Base-by-base conservation (phyloP, 1,284 basidiomycete genomes). In the Ustilago curta region DNA sequence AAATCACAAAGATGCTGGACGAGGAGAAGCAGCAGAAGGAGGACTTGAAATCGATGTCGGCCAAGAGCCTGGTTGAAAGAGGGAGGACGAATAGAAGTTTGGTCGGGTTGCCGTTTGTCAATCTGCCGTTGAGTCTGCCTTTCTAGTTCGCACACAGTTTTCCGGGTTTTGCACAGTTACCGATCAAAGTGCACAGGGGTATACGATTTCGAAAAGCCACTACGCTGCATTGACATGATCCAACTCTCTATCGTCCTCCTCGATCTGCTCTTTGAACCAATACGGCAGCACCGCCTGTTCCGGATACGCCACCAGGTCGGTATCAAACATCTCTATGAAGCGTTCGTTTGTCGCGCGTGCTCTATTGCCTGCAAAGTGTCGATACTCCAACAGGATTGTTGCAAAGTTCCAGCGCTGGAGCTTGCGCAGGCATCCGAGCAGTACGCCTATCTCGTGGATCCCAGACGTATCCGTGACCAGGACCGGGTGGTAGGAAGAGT, bases 321-420 rank as follows among this genome's bases (percentile, higher is more conserved):
- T 77, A 56, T 84, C 83, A 55, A 83, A 84, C 78, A 81, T 82
- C 52, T 84, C 83, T 47, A 84, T 76, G 59, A 84, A 83, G 11
- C 82, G 48, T 54, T 84, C 83, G 50, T 83, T 81, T 1, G 79
- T 70, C 11, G 77, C 74, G 19, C 82, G 67, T 3, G 82, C 65
- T 3, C 77, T 55, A 18, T 74, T 74, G 0, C 80, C 83, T 3
- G 83, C 82, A 73, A 83, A 83, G 25, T 70, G 61, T 4, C 80
- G 65, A 31, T 84, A 84, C 69, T 83, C 83, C 11, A 82, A 59
- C 4, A 83, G 52, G 47, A 84, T 84, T 29, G 77, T 80, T 0
- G 78, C 77, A 29, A 84, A 80, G 63, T 84, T 83, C 78, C 81
- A 81, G 8, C 80, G 39, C 50, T 82, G 79, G 31, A 84, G 71